Evolutionary conservation across 2,329 filamentous ascomycete genomes (phyloP), one percentile per base, ranked within the genome.

Genomic region (Penicillium sp.): DNA sequence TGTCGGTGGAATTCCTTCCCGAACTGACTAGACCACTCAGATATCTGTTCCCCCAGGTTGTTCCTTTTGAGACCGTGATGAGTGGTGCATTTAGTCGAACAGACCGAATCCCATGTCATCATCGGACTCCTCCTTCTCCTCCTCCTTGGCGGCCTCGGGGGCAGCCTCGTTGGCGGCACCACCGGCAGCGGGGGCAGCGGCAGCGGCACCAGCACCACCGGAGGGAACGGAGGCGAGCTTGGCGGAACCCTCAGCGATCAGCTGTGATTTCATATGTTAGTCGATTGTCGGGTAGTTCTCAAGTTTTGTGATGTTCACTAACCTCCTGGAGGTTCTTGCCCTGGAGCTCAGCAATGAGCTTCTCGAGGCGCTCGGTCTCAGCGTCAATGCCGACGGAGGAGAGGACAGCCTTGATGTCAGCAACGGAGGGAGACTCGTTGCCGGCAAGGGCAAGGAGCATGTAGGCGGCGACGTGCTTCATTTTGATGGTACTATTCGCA

Each of bases 401-500:
- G 78, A 99, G 91, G 74, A 99, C 92, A 64, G 76, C 78, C 85
- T 90, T 95, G 86, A 99, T 82, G 78, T 98, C 93, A 68, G 80
- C 79, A 73, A 90, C 91, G 66, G 90, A 92, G 72, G 95, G 95
- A 66, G 87, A 87, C 83, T 85, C 62, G 87, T 97, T 98, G 83
- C 95, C 95, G 79, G 86, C 93, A 72, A 98, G 90, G 83, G 84
- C 82, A 81, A 98, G 91, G 78, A 99, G 93, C 77, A 99, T 92
- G 88, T 96, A 98, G 79, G 95, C 93, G 79, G 95, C 95, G 84
- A 99, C 90, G 84, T 98, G 89, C 93, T 99, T 98, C 95, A 99
- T 98, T 91, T 88, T 96, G 79, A 76, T 71, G 70, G 50, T 56
- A 60, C 63, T 65, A 37, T 56, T 52, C 26, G 56, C 59, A 54